Evolutionary conservation across 345 rosid genomes (phyloP), one percentile per base, ranked within the genome.

Genomic region (Salix dunnii): DNA sequence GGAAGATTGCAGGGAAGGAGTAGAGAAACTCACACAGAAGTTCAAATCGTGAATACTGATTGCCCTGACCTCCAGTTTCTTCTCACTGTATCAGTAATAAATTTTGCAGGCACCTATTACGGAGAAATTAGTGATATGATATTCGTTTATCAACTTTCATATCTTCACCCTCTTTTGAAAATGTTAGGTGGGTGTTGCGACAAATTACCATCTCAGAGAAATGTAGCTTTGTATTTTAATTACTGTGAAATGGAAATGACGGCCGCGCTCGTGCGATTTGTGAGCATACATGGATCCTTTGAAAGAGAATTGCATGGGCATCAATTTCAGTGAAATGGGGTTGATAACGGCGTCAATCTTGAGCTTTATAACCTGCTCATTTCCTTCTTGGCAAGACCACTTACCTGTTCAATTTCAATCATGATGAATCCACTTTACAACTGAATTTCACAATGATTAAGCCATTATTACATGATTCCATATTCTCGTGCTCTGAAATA

Each of bases 1-100:
- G 0, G 92, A 74, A 68, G 97, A 95, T 75, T 87, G 93, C 79
- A 85, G 87, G 70, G 90, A 78, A 27, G 89, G 88, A 35, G 89
- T 95, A 9, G 91, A 82, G 83, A 91, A 87, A 85, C 84, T 91
- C 33, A 79, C 89, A 40, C 92, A 92, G 73, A 95, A 76, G 77
- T 86, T 95, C 79, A 90, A 85, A 81, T 77, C 88, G 20, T 89
- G 79, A 83, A 12, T 4, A 11, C 3, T 4, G 17, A 18, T 2
- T 4, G 17, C 0, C 11, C 13, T 4, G 35, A 48, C 23, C 0
- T 11, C 13, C 3, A 31, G 35, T 65, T 53, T 21, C 63, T 36
- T 72, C 40, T 43, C 30, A 13, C 42, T 58, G 58, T 17, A 28
- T 58, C 51, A 72, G 73, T 76, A 78, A 79, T 79, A 70, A 78